Conservation (phyloP, 2,329 filamentous ascomycete genomes). For the Botryotinia narcissicola region DNA sequence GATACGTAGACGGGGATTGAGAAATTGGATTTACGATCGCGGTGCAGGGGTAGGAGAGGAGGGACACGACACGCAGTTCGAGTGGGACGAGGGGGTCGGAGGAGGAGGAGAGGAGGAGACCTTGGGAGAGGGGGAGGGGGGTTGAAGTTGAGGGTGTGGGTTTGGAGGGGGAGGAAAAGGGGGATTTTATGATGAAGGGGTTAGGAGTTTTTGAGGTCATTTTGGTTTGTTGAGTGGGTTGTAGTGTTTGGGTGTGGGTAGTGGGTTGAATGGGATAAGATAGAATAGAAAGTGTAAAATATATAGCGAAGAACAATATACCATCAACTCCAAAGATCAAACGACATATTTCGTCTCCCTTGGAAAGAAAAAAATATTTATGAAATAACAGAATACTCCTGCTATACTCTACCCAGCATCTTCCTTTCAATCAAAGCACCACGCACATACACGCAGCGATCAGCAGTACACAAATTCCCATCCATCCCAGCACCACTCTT, state of each 20-base stretch:
- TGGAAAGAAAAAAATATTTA: too few relatives aligned
- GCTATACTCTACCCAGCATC: too few relatives aligned
- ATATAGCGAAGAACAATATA: background rate
- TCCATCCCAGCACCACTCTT: too few relatives aligned
- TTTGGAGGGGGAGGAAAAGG: background rate
- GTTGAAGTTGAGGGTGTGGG: background rate
- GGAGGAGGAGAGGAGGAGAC: background rate
- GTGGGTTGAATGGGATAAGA: too few relatives aligned
- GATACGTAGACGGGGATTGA: background rate
- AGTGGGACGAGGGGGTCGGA: background rate
- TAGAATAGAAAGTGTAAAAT: too few relatives aligned
- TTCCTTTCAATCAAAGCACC: background rate
- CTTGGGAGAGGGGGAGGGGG: background rate
- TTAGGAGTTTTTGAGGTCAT: background rate
- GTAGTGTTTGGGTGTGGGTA: too few relatives aligned
- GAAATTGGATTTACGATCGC: background rate
- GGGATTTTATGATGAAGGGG: background rate
- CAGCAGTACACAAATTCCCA: too few relatives aligned
- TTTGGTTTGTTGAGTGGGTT: background rate
- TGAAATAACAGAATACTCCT: too few relatives aligned
- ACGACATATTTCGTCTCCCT: background rate
- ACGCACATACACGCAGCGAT: too few relatives aligned
- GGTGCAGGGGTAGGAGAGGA: background rate
- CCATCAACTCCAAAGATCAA: background rate
- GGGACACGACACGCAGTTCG: background rate